Percentiles rank a stretch among this genome's conserved stretches.
Evolutionary conservation across 306 rosid species (phyloP).

Genomic region (Casuarina equisetifolia): DNA sequence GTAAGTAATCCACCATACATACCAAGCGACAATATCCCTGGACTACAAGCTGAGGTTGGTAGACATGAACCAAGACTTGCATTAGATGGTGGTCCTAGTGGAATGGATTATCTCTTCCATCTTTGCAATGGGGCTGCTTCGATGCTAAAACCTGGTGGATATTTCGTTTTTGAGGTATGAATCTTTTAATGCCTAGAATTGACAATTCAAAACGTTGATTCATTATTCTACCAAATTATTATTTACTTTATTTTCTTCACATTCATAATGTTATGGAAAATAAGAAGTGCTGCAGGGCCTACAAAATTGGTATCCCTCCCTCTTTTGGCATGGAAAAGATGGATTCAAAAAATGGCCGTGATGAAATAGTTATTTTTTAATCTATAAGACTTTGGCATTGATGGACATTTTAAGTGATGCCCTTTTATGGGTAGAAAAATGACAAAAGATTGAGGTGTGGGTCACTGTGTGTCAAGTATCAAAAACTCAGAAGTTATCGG

Average conservation of each 20-base stretch:
- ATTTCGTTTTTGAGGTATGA: slow-evolving; percentile 82
- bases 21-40: slow-evolving; percentile 66
- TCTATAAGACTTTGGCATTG: too few relatives aligned
- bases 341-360: too few relatives aligned
- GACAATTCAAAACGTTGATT: too few relatives aligned
- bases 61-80: slow-evolving; percentile 76
- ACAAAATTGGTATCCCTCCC: not conserved
- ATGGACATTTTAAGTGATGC: too few relatives aligned
- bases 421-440: too few relatives aligned
- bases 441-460: too few relatives aligned
- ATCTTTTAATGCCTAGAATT: slow-evolving; percentile 3
- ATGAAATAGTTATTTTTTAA: too few relatives aligned
- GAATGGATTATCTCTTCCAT: slow-evolving; percentile 70
- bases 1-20: slow-evolving; percentile 92
- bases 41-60: slow-evolving; percentile 88
- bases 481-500: too few relatives aligned
- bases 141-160: slow-evolving; percentile 81
- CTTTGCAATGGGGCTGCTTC: slow-evolving; percentile 73
- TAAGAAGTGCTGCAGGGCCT: not conserved
- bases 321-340: not conserved
- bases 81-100: slow-evolving; percentile 74
- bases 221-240: not conserved
- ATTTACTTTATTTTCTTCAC: not conserved
- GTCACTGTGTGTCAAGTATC: too few relatives aligned
- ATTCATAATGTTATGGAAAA: not conserved